Percentiles rank a stretch among this genome's conserved stretches.
Evolutionary conservation across 2,329 filamentous ascomycete genomes (phyloP).

Genomic region (Phyllosticta citrichinensis): DNA sequence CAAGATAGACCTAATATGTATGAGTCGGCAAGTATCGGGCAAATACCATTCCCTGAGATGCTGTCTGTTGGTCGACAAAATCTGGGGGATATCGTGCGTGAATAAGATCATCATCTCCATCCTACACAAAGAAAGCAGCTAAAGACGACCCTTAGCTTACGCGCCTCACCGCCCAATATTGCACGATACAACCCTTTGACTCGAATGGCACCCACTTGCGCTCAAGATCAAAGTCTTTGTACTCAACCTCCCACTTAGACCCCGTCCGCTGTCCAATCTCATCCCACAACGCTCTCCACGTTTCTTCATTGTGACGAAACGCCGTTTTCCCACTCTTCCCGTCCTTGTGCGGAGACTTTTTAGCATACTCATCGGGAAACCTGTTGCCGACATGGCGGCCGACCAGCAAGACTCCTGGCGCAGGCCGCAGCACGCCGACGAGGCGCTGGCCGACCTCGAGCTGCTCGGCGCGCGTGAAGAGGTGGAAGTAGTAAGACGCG

Average conservation of each 20-base stretch:
- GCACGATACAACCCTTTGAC: background rate
- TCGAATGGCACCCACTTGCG: background rate
- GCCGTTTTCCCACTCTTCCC: background rate
- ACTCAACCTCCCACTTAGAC: background rate
- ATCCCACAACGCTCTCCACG: slow-evolving; percentile 29
- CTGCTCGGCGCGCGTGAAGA: slow-evolving; percentile 28
- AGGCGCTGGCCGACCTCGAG: slow-evolving; percentile 24
- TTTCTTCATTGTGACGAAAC: slow-evolving; percentile 25
- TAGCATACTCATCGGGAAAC: slow-evolving; percentile 8
- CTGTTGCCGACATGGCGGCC: slow-evolving; percentile 40
- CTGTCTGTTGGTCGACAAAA: too few species aligned
- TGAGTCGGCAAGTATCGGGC: background rate
- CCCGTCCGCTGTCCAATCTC: slow-evolving; percentile 25
- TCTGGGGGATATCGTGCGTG: too few species aligned
- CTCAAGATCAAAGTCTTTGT: background rate
- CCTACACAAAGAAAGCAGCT: background rate
- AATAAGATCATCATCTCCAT: background rate
- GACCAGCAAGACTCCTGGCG: slow-evolving; percentile 40
- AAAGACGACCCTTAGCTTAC: background rate
- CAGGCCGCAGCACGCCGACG: slow-evolving; percentile 23
- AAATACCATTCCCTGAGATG: background rate
- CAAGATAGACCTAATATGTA: too few species aligned
- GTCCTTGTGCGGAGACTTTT: background rate
- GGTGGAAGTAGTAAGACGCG: slow-evolving; percentile 33
- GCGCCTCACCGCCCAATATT: background rate